Evolutionary conservation across 164 flowering plant genomes (phyloP).

Genomic region (Saururus chinensis): DNA sequence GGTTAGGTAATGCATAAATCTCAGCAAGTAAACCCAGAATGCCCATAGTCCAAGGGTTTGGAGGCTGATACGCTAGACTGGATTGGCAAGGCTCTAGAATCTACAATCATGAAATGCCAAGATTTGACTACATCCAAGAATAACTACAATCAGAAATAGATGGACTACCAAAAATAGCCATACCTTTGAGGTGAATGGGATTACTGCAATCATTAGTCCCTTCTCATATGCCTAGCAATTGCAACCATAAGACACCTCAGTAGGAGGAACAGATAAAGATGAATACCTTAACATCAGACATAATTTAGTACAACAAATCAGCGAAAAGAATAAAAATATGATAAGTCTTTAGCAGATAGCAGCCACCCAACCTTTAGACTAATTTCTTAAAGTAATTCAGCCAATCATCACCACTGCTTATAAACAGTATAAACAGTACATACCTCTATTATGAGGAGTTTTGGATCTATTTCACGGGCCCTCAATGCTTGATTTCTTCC

Average conservation of each 20-base stretch:
- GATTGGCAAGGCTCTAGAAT: constrained; percentile 79
- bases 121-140: not conserved
- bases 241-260: not conserved
- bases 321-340: not conserved
- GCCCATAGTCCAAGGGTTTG: constrained; percentile 99
- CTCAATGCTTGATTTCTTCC: constrained; percentile 81
- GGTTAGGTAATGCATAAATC: constrained; percentile 87
- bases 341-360: not conserved
- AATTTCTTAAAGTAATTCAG: not conserved
- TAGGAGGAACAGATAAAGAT: not conserved
- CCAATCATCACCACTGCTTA: not conserved
- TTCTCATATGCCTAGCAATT: constrained; percentile 79
- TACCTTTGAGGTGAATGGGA: constrained; percentile 98
- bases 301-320: no score
- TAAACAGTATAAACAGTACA: not conserved
- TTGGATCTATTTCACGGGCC: constrained; percentile 90
- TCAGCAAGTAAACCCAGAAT: constrained; percentile 84
- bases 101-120: constrained; percentile 26
- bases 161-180: constrained; percentile 3
- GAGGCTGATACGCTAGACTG: constrained; percentile 89
- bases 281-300: no score
- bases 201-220: constrained; percentile 94
- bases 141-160: not conserved
- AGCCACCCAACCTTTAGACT: not conserved
- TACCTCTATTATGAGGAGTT: constrained; percentile 89